phyloP scores from a whole-genome alignment of 1,284 basidiomycete genomes.

The Coniferiporia sulphurascens region DNA sequence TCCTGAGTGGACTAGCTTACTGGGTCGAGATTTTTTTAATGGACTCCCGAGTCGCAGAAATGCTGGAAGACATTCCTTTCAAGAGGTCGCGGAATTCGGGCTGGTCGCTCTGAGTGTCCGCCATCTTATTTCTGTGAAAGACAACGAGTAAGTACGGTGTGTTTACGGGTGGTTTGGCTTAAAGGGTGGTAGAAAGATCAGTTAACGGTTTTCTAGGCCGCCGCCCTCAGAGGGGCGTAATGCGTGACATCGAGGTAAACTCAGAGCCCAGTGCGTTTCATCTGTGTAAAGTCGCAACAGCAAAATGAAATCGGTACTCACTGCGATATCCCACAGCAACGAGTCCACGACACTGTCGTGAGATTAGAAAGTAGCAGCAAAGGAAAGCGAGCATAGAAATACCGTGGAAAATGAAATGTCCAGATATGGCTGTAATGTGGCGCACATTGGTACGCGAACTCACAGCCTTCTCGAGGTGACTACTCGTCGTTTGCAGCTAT shows the following conservation, averaged over 20 bases:
- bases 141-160: too few relatives aligned
- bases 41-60: slow-evolving; percentile 55
- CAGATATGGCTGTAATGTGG: not conserved
- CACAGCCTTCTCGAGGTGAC: not conserved
- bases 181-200: slow-evolving; percentile 37
- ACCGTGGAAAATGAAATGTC: not conserved
- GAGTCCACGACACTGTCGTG: not conserved
- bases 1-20: slow-evolving; percentile 33
- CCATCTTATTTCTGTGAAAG: not conserved
- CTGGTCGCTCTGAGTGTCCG: slow-evolving; percentile 15
- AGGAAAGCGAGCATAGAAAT: not conserved
- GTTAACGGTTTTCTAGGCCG: slow-evolving; percentile 90
- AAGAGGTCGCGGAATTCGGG: slow-evolving; percentile 37
- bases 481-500: too few relatives aligned
- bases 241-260: slow-evolving; percentile 59
- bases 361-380: not conserved
- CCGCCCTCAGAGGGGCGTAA: slow-evolving; percentile 62
- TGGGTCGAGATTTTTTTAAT: slow-evolving; percentile 50
- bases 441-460: not conserved
- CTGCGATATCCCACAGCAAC: not conserved
- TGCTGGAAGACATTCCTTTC: slow-evolving; percentile 59
- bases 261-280: slow-evolving; percentile 93
- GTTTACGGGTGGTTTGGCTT: too few relatives aligned
- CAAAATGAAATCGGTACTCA: slow-evolving; percentile 2
- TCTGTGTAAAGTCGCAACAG: slow-evolving; percentile 31